A percentile compares a stretch with the other conserved stretches of the same genome.
Evolutionary conservation across 2,329 filamentous ascomycete genomes (phyloP).

Genomic region (Teratosphaeria pseudoeucalypti): DNA sequence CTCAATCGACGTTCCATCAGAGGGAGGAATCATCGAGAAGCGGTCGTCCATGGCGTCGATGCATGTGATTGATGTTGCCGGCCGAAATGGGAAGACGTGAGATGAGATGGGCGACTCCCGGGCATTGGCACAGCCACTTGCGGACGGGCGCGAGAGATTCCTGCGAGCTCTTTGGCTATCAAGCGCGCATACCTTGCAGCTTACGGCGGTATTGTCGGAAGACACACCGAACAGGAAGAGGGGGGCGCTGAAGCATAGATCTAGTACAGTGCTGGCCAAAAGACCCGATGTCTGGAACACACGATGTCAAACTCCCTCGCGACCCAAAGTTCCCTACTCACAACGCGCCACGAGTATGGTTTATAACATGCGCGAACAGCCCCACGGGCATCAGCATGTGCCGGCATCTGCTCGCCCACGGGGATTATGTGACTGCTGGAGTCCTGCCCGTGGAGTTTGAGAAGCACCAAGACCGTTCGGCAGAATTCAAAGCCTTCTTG

Average conservation of each 20-base stretch:
- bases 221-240: not conserved
- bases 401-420: conserved; percentile 73
- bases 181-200: not conserved
- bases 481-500: conserved; percentile 71
- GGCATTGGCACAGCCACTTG: not conserved
- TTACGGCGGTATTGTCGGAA: not conserved
- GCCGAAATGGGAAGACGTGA: not conserved
- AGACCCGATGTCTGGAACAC: conserved; percentile 4
- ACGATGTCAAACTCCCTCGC: conserved; percentile 18
- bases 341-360: conserved; percentile 73
- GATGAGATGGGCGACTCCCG: not conserved
- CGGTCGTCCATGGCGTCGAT: not conserved
- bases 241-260: not conserved
- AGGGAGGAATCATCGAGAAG: not conserved
- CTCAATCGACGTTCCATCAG: not conserved
- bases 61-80: not conserved
- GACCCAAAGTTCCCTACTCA: conserved; percentile 48
- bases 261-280: not conserved
- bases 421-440: conserved; percentile 81
- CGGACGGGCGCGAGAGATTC: not conserved
- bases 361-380: conserved; percentile 77
- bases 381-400: conserved; percentile 76
- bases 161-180: not conserved
- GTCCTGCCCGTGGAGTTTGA: conserved; percentile 70
- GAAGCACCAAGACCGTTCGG: conserved; percentile 54